phyloP scores from a whole-genome alignment of 805 yeast species.

The Wickerhamomyces xylosicus region DNA sequence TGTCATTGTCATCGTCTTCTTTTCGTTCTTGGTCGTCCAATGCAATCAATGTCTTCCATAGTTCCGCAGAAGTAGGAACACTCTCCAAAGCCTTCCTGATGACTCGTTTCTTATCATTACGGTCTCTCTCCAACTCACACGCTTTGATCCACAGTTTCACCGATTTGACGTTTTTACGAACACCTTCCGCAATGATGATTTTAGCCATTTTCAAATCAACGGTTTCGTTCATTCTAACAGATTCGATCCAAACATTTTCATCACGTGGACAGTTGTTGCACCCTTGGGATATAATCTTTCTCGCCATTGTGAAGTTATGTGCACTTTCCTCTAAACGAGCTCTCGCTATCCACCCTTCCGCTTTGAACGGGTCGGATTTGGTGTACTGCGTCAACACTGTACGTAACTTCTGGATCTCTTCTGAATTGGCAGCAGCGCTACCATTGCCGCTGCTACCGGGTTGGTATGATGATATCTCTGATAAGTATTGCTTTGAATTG shows the following conservation, averaged over 20 bases:
- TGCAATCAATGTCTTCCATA: constrained; percentile 66
- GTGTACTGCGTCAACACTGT: constrained; percentile 56
- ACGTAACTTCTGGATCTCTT: constrained; percentile 51
- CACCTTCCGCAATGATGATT: constrained; percentile 54
- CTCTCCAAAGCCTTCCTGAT: constrained; percentile 64
- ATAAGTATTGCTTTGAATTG: constrained; percentile 25
- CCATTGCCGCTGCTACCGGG: too few species aligned
- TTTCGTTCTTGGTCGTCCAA: constrained; percentile 30
- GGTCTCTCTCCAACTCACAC: constrained; percentile 50
- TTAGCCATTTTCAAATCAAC: constrained; percentile 35
- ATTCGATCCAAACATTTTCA: constrained; percentile 79
- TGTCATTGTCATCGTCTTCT: too few species aligned
- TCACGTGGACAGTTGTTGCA: constrained; percentile 54
- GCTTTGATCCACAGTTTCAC: constrained; percentile 69
- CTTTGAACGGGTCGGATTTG: constrained; percentile 58
- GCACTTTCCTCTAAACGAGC: constrained; percentile 70
- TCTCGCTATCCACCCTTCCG: constrained; percentile 80
- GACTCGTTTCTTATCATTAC: constrained; percentile 39
- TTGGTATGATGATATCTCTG: constrained; percentile 21
- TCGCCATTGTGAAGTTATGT: constrained; percentile 45
- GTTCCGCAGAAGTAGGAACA: constrained; percentile 39
- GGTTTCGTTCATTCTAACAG: constrained; percentile 46
- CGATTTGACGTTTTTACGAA: constrained; percentile 44
- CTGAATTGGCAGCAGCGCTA: constrained; percentile 18
- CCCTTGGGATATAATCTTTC: constrained; percentile 58